Percentiles rank a stretch among this genome's conserved stretches.
These are phyloP conservation scores for Solanum sparsipilum DNA, from an alignment of 257 asterid species.

Conservation along the genomic window DNA sequence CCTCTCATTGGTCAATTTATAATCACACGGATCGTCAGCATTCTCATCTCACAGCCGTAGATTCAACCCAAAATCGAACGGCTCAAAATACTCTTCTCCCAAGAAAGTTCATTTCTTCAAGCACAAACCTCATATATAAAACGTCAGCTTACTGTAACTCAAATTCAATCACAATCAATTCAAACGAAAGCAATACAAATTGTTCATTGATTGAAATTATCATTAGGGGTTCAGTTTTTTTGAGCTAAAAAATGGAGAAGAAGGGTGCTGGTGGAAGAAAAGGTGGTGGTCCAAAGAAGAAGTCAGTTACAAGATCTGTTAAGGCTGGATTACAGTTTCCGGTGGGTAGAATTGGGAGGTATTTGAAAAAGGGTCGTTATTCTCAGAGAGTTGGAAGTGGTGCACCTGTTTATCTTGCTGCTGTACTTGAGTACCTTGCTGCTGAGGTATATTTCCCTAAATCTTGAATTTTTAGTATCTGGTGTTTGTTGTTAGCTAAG, in stretches of 20 bases:
- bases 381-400: conserved; percentile 33
- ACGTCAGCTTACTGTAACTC: not conserved
- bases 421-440: conserved; percentile 45
- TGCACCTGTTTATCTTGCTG: conserved; percentile 41
- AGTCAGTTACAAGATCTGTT: conserved; percentile 36
- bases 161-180: not conserved
- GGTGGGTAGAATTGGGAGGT: conserved; percentile 50
- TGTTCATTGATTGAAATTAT: not conserved
- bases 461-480: not conserved
- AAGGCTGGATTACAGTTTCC: conserved; percentile 51
- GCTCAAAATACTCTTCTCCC: not conserved
- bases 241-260: conserved; percentile 23
- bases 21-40: not conserved
- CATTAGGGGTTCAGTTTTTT: not conserved
- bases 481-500: not conserved
- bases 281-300: conserved; percentile 45
- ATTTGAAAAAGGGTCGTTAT: conserved; percentile 42
- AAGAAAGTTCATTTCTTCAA: not conserved
- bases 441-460: conserved; percentile 22
- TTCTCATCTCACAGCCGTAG: not conserved
- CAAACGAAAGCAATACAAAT: too few relatives aligned
- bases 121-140: not conserved
- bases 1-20: not conserved
- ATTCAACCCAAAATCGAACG: not conserved
- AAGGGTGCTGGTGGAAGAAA: conserved; percentile 49